A percentile compares a stretch with the other conserved stretches of the same genome.
phyloP scores from a whole-genome alignment of 2,329 filamentous ascomycete species.

The Aulographum hederae region DNA sequence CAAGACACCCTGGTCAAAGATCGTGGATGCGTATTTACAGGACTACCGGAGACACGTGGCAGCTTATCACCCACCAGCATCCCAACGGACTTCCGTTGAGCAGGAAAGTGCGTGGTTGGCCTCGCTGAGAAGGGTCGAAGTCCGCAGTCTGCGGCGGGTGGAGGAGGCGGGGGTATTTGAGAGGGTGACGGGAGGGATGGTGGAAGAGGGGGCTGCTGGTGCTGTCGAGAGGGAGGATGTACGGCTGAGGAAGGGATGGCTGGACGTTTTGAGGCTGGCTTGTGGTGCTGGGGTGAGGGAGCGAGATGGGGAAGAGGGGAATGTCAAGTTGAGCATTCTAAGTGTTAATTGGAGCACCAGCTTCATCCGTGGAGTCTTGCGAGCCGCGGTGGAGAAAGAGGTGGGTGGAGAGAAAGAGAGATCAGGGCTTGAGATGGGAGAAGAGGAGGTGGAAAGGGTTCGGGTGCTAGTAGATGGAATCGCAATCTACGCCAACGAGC shows the following conservation, averaged over 20 bases:
- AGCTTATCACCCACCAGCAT: constrained; percentile 10
- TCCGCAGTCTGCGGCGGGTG: constrained; percentile 21
- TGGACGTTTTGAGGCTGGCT: constrained; percentile 13
- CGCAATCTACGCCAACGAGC: constrained; percentile 16
- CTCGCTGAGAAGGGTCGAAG: constrained; percentile 19
- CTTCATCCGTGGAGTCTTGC: constrained; percentile 19
- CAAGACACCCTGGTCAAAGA: constrained; percentile 16
- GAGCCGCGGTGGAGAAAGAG: constrained; percentile 2
- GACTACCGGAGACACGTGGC: constrained; percentile 19
- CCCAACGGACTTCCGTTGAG: constrained; percentile 12
- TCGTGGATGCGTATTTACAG: constrained; percentile 21
- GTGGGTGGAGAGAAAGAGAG: constrained; percentile 7
- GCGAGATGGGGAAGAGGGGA: not conserved
- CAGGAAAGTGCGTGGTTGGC: constrained; percentile 20
- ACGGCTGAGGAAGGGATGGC: constrained; percentile 18
- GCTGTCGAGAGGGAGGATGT: constrained; percentile 15
- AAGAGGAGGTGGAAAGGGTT: too few species aligned
- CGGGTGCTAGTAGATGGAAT: too few species aligned
- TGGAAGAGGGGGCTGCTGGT: constrained; percentile 11
- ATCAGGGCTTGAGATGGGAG: constrained; percentile 8
- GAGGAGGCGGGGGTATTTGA: constrained; percentile 20
- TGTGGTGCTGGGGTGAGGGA: too few species aligned
- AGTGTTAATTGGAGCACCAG: constrained; percentile 26
- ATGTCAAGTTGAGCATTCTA: constrained; percentile 3
- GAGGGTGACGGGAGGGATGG: constrained; percentile 14